phyloP scores from a whole-genome alignment of 257 asterid species.

The Fraxinus anomala region DNA sequence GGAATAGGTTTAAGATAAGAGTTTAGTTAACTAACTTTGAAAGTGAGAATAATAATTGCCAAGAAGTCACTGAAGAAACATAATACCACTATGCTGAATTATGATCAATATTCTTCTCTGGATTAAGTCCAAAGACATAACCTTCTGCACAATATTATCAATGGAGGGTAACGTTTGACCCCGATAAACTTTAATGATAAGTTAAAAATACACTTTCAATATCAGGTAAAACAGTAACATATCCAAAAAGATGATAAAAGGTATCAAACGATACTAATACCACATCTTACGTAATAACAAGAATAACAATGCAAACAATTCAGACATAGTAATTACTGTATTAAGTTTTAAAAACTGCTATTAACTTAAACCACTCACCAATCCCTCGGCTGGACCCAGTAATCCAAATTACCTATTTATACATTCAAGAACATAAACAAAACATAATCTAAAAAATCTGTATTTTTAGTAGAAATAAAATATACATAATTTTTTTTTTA shows the following conservation, averaged over 20 bases:
- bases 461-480: background rate
- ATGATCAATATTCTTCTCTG: background rate
- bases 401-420: conserved; percentile 84
- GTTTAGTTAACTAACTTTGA: background rate
- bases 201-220: background rate
- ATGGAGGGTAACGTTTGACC: background rate
- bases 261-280: background rate
- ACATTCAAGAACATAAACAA: conserved; percentile 5
- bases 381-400: conserved; percentile 99
- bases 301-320: conserved; percentile 9
- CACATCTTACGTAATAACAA: background rate
- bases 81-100: background rate
- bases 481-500: background rate
- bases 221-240: background rate
- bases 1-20: background rate
- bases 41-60: background rate
- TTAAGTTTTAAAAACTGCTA: background rate
- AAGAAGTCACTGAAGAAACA: background rate
- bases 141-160: background rate
- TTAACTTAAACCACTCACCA: conserved; percentile 48
- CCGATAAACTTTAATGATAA: background rate
- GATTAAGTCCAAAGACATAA: background rate
- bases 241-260: background rate
- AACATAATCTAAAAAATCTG: background rate
- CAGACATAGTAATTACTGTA: background rate